Base-by-base conservation (phyloP, 2,329 filamentous ascomycete genomes). In the Neoscytalidium dimidiatum region DNA sequence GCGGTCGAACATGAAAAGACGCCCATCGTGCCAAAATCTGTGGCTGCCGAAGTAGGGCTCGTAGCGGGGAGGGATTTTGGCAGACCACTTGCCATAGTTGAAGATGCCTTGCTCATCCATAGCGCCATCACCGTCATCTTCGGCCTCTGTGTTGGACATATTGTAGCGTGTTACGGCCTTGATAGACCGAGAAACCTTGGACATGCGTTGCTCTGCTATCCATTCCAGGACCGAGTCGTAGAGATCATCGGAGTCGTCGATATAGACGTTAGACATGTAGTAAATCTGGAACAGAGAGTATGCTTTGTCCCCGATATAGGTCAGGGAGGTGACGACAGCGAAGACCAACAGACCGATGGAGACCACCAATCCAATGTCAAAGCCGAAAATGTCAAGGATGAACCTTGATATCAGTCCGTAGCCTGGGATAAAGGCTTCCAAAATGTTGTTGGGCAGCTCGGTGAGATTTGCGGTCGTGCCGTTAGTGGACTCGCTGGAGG, bases 401-500 rank as follows among this genome's bases (percentile, higher is more conserved):
- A 81, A 78, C 31, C 78, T 75, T 1, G 81, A 82, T 35, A 84
- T 75, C 46, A 82, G 67, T 43, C 80, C 77, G 71, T 84, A 84
- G 17, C 83, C 83, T 8, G 83, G 82, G 38, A 84, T 77, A n/a
- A 84, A 70, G 1, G 80, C 74, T 53, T 84, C 82, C n/a, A 85
- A 74, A 19, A 84, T 74, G 17, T 78, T 80, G 21, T 78, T 77
- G 0, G 82, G 79, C 9, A 84, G 72, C 48, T 79, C 77, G 8
- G 68, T 69, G 8, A 72, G 62, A 21, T 61, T 65, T 26, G n/a
- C 67, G 69, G 14, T 51, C 21, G 65, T 67, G 31, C 61, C 62
- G 38, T 74, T 57, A 28, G 19, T 26, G 5, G 49, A 17, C 41
- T 56, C 62, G 8, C 28, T n/a, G 1, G 49, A 31, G 9, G 38